phyloP scores from a whole-genome alignment of 305 asterid genomes.

The Stenogyne calaminthoides region DNA sequence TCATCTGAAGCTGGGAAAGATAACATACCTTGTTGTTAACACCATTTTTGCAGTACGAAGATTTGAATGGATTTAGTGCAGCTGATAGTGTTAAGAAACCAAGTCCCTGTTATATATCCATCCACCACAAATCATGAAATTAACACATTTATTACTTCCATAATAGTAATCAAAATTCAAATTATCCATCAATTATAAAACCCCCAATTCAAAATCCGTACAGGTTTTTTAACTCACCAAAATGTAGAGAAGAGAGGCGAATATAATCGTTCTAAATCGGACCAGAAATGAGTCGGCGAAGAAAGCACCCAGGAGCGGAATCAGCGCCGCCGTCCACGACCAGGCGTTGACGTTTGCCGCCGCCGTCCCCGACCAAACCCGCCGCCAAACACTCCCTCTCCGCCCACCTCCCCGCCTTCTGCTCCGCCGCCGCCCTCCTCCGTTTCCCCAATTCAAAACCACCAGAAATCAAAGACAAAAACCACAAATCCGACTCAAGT shows the following conservation, averaged over 20 bases:
- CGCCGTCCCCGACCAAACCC: conserved; percentile 50
- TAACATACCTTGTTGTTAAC: no score
- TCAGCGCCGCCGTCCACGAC: conserved; percentile 42
- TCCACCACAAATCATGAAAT: not conserved
- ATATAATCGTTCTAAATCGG: conserved; percentile 38
- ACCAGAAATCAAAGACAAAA: no score
- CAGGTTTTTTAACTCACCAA: conserved; percentile 34
- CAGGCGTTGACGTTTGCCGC: conserved; percentile 50
- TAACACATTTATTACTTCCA: not conserved
- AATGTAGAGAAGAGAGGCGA: conserved; percentile 41
- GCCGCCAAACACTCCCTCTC: conserved; percentile 52
- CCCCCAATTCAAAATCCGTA: not conserved
- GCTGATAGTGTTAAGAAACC: conserved; percentile 42
- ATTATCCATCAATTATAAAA: no score
- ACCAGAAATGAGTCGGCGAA: conserved; percentile 52
- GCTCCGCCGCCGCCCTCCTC: conserved; percentile 63
- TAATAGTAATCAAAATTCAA: not conserved
- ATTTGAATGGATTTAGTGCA: no score
- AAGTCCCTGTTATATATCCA: conserved; percentile 39
- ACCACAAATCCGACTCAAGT: no score
- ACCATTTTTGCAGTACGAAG: no score
- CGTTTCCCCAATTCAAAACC: conserved; percentile 40
- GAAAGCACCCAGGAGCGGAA: conserved; percentile 55
- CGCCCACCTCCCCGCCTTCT: conserved; percentile 54
- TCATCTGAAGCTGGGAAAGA: no score